Conservation (phyloP, 371 early-diverging fungal genomes). For the Mortierella sp. region DNA sequence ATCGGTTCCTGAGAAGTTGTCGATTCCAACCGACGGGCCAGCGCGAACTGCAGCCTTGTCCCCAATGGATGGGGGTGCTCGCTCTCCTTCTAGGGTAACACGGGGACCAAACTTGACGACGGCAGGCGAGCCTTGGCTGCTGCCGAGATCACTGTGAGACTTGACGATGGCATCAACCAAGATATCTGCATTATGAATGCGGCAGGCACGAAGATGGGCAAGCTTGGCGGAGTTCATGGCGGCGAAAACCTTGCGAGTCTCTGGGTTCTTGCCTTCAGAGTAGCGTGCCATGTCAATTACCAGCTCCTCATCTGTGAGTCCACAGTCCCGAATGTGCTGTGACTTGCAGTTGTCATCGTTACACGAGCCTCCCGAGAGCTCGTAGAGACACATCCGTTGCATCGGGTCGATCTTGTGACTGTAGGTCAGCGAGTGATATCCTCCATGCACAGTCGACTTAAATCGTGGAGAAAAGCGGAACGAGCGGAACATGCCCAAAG, state of each 20-base stretch:
- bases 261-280: constrained; percentile 37
- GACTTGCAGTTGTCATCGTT: constrained; percentile 55
- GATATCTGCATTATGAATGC: constrained; percentile 45
- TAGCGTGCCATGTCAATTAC: constrained; percentile 53
- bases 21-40: not conserved
- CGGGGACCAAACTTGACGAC: constrained; percentile 46
- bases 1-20: constrained; percentile 2
- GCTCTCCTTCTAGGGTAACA: not conserved
- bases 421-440: constrained; percentile 44
- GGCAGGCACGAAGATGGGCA: constrained; percentile 42
- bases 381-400: constrained; percentile 49
- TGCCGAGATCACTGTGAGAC: constrained; percentile 29
- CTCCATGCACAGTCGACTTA: constrained; percentile 17
- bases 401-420: constrained; percentile 54
- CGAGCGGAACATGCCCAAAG: constrained; percentile 45
- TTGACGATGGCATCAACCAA: constrained; percentile 42
- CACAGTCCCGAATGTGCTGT: constrained; percentile 44
- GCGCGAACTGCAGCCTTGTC: not conserved
- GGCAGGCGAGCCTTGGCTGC: constrained; percentile 12
- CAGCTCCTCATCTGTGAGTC: constrained; percentile 45
- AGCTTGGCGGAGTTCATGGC: constrained; percentile 40
- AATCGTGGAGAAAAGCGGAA: constrained; percentile 43
- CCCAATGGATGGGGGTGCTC: not conserved
- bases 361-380: constrained; percentile 50
- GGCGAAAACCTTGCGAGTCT: constrained; percentile 29